Evolutionary conservation across 2,329 filamentous ascomycete genomes (phyloP).

Genomic region (Pyrenophora tritici-repentis): DNA sequence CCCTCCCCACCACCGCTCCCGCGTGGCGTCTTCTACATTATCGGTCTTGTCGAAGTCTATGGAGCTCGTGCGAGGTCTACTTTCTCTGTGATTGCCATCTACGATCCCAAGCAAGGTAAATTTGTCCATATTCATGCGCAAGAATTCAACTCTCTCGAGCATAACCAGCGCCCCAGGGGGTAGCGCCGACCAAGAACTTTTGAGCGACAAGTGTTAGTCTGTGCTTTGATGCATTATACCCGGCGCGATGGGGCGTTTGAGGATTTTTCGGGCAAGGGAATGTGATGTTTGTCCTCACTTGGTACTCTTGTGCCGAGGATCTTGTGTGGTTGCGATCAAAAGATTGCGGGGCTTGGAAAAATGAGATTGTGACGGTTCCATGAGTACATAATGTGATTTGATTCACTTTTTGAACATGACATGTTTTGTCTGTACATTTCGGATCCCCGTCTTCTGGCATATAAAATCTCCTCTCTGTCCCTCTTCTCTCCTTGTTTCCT

Average conservation of each 20-base stretch:
- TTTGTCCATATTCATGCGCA: conserved; percentile 41
- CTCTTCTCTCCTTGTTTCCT: too few relatives aligned
- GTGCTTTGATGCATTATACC: conserved; percentile 8
- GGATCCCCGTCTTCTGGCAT: too few relatives aligned
- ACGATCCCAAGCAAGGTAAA: conserved; percentile 51
- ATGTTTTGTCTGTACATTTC: too few relatives aligned
- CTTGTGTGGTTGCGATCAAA: too few relatives aligned
- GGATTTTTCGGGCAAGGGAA: neutral
- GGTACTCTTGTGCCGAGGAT: too few relatives aligned
- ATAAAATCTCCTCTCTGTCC: too few relatives aligned
- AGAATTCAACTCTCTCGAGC: conserved; percentile 32
- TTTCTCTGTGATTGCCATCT: conserved; percentile 52
- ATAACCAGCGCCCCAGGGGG: conserved; percentile 49
- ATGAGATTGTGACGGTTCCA: too few relatives aligned
- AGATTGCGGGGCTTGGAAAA: too few relatives aligned
- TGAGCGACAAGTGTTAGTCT: neutral
- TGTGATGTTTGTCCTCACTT: too few relatives aligned
- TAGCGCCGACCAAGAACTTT: too few relatives aligned
- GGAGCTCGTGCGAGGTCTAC: conserved; percentile 50
- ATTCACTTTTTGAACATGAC: too few relatives aligned
- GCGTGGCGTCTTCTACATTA: conserved; percentile 52
- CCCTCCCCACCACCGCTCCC: conserved; percentile 41
- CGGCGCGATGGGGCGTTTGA: conserved; percentile 10
- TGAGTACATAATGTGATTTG: too few relatives aligned
- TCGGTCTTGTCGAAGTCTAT: conserved; percentile 54